Percentiles rank a stretch among this genome's conserved stretches.
Conservation (phyloP, 306 rosid species). For the Corylus heterophylla region DNA sequence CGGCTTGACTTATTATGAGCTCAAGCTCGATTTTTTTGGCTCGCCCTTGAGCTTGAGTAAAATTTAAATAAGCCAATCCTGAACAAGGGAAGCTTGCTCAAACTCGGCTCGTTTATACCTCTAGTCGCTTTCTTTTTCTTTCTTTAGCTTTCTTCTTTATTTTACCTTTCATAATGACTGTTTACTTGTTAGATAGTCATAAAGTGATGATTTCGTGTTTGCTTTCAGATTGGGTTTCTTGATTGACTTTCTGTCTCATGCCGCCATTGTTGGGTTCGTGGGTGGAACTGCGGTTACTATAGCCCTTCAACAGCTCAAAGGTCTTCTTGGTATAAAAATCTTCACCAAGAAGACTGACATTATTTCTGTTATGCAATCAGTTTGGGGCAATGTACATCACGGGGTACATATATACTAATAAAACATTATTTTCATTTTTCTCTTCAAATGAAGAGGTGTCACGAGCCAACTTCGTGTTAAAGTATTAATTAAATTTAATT, state of each 20-base stretch:
- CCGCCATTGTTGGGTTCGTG: constrained; percentile 94
- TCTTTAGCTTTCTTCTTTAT: background rate
- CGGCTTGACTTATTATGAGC: too few species aligned
- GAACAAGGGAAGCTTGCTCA: too few species aligned
- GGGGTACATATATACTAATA: constrained; percentile 48
- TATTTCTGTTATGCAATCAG: constrained; percentile 69
- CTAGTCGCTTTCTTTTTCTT: background rate
- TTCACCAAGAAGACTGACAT: constrained; percentile 84
- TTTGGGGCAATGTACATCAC: constrained; percentile 47
- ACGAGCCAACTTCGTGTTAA: too few species aligned
- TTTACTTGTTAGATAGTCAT: background rate
- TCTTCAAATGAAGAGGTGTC: background rate
- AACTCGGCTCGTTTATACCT: too few species aligned
- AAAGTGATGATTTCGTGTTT: background rate
- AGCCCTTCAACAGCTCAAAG: constrained; percentile 86
- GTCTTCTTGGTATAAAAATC: constrained; percentile 56
- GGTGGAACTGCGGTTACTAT: constrained; percentile 89
- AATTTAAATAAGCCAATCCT: too few species aligned
- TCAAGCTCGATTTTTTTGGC: too few species aligned
- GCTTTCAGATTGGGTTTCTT: constrained; percentile 80
- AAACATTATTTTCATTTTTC: background rate
- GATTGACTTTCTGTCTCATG: constrained; percentile 85
- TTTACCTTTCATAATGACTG: background rate
- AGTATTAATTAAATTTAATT: too few species aligned
- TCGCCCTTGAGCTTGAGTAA: too few species aligned